Conservation (phyloP, 1,284 basidiomycete genomes). For the Vanrija pseudolonga region DNA sequence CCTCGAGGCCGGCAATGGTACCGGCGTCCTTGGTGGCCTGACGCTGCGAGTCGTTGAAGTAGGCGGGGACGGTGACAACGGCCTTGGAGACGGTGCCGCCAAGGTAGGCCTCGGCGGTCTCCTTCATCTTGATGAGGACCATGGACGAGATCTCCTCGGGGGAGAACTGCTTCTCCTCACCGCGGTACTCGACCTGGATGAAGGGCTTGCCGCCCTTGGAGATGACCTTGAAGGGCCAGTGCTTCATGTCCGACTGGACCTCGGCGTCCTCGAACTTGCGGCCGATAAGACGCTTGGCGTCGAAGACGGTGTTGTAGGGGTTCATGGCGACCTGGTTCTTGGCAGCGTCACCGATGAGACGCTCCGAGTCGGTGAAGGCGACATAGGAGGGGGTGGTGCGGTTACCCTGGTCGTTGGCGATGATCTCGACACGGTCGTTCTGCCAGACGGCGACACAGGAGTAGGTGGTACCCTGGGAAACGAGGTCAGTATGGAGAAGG, state of each 20-base stretch:
- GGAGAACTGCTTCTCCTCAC: slow-evolving; percentile 59
- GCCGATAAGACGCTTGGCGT: slow-evolving; percentile 96
- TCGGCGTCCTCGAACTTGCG: slow-evolving; percentile 77
- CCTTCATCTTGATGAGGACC: slow-evolving; percentile 99
- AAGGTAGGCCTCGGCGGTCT: slow-evolving; percentile 62
- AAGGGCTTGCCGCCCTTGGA: slow-evolving; percentile 59
- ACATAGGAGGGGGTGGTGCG: slow-evolving; percentile 98
- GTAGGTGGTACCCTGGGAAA: slow-evolving; percentile 49
- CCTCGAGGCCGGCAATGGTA: slow-evolving; percentile 62
- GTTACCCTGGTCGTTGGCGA: slow-evolving; percentile 96
- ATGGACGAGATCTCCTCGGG: slow-evolving; percentile 86
- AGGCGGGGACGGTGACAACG: slow-evolving; percentile 66
- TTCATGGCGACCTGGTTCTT: slow-evolving; percentile 98
- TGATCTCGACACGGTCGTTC: slow-evolving; percentile 96
- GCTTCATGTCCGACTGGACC: slow-evolving; percentile 62
- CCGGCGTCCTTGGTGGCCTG: slow-evolving; percentile 63
- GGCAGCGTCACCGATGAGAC: slow-evolving; percentile 92
- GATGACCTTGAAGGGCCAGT: slow-evolving; percentile 67
- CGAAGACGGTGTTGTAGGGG: slow-evolving; percentile 92
- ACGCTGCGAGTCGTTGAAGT: slow-evolving; percentile 68
- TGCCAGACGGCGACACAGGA: slow-evolving; percentile 91
- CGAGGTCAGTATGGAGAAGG: no score
- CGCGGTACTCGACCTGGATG: slow-evolving; percentile 60
- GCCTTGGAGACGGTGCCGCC: slow-evolving; percentile 63
- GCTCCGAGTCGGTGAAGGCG: slow-evolving; percentile 95